phyloP scores from a whole-genome alignment of 2,329 filamentous ascomycete genomes.

The Aspergillus novoparasiticus region DNA sequence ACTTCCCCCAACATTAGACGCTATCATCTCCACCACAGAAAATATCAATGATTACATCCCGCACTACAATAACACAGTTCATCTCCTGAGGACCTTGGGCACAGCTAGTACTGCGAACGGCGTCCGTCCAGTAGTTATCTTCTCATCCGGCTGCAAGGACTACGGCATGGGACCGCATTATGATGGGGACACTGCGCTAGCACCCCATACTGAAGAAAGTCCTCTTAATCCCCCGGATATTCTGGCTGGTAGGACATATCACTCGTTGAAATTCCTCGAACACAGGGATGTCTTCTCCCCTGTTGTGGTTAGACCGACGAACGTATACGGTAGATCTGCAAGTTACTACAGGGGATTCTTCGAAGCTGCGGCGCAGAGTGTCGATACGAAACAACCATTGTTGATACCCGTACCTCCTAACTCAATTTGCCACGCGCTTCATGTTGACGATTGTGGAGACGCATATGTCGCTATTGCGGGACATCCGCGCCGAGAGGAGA shows the following conservation, averaged over 20 bases:
- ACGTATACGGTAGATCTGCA: slow-evolving; percentile 8
- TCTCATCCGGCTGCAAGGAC: slow-evolving; percentile 18
- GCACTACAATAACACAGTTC: slow-evolving; percentile 5
- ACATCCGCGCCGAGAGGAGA: background rate
- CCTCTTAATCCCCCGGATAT: slow-evolving; percentile 9
- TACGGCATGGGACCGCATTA: slow-evolving; percentile 13
- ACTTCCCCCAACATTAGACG: slow-evolving; percentile 7
- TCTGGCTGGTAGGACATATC: background rate
- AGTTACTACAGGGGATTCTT: slow-evolving; percentile 14
- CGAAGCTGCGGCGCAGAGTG: background rate
- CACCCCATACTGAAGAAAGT: slow-evolving; percentile 14
- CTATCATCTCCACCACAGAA: slow-evolving; percentile 15
- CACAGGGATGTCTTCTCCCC: slow-evolving; percentile 9
- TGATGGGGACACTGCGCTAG: background rate
- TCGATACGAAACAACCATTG: background rate
- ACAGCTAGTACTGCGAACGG: slow-evolving; percentile 2
- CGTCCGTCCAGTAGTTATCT: slow-evolving; percentile 5
- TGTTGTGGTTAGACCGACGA: slow-evolving; percentile 11
- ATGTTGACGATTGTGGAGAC: slow-evolving; percentile 15
- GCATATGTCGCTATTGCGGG: slow-evolving; percentile 13
- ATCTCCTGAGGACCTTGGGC: slow-evolving; percentile 5
- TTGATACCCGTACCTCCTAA: background rate
- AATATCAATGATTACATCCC: slow-evolving; percentile 7
- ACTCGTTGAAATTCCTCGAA: slow-evolving; percentile 5
- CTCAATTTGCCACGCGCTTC: slow-evolving; percentile 5